These are phyloP conservation scores for Wickerhamomyces bisporus DNA, from an alignment of 805 yeast genomes.

Conservation along the genomic window DNA sequence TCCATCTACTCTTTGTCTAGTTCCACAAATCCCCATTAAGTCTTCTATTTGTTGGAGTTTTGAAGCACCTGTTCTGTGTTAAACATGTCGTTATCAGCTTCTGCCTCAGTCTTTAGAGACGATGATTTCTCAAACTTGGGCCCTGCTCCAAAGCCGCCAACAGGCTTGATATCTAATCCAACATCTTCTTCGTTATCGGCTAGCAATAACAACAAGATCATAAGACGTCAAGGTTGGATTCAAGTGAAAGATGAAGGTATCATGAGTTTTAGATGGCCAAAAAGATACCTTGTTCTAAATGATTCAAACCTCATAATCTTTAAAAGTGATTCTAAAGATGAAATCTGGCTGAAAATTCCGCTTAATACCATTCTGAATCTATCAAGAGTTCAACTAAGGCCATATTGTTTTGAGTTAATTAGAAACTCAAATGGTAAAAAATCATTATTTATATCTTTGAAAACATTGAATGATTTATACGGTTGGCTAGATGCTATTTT, in stretches of 20 bases:
- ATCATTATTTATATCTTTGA: slow-evolving; percentile 69
- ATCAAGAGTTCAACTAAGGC: slow-evolving; percentile 63
- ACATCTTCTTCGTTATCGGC: slow-evolving; percentile 19
- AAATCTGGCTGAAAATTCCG: slow-evolving; percentile 47
- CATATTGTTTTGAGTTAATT: slow-evolving; percentile 76
- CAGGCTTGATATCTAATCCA: slow-evolving; percentile 29
- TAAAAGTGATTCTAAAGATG: slow-evolving; percentile 54
- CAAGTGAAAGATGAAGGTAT: slow-evolving; percentile 90
- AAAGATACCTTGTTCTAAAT: slow-evolving; percentile 71
- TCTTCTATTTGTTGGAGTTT: too few species aligned
- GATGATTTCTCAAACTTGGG: slow-evolving; percentile 49
- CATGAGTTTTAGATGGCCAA: slow-evolving; percentile 88
- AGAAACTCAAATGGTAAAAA: slow-evolving; percentile 36
- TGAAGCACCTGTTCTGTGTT: too few species aligned
- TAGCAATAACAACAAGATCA: slow-evolving; percentile 25
- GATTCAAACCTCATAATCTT: slow-evolving; percentile 73
- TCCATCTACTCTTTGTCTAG: too few species aligned
- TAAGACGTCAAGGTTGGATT: slow-evolving; percentile 71
- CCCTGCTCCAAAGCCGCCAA: slow-evolving; percentile 52
- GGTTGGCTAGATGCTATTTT: slow-evolving; percentile 90
- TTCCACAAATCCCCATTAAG: too few species aligned
- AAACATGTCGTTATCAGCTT: slow-evolving; percentile 34
- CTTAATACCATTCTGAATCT: slow-evolving; percentile 57
- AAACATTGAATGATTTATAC: slow-evolving; percentile 72
- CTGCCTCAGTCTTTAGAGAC: slow-evolving; percentile 36